Evolutionary conservation across 2,329 filamentous ascomycete genomes (phyloP), one percentile per base, ranked within the genome.

Genomic region (Calonectria naviculata): DNA sequence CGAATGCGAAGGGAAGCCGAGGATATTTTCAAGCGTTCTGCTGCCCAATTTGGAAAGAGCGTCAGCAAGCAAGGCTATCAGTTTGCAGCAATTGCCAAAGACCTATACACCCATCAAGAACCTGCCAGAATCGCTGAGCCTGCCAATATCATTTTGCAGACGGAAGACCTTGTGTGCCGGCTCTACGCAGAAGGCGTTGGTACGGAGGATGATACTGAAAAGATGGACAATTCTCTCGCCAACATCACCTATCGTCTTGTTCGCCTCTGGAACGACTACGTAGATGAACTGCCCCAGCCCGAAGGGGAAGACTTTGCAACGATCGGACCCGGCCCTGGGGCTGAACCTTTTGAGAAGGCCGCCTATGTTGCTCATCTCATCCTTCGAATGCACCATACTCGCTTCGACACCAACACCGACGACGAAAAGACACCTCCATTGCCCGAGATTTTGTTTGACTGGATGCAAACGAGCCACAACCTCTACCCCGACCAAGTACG

Each of bases 371-470:
- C 93, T 19, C 91, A 91, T 34, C 86, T 98, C 28, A 87, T 97
- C 42, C 88, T 98, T 42, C 91, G 91, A 72, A 89, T 98, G 67
- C 93, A 95, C 76, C 94, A 98, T 82, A 88, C 88, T 12, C 85
- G 88, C 17, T 86, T 86, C 70, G 78, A 83, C 19, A 81, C 75
- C 42, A 78, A 84, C 26, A 79, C 77, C 13, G 82, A 82, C 36
- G 80, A 84, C 10, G 82, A 82, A 36, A 84, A 85, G 75, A 79
- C 81, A 1, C 86, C 87, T 2, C 88, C 94, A 0, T 85, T 97
- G 21, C 94, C 96, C 1, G 92, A 93, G 78, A 89, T 95, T 19
- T 85, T 98, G 17, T 91, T 98, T 72, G 89, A 94, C 77, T 98
- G 96, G 96, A 87, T 97, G 74, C 89, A 94, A 66, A 87, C 88